These are phyloP conservation scores for Litchi chinensis DNA, from an alignment of 345 rosid species.

Conservation along the genomic window DNA sequence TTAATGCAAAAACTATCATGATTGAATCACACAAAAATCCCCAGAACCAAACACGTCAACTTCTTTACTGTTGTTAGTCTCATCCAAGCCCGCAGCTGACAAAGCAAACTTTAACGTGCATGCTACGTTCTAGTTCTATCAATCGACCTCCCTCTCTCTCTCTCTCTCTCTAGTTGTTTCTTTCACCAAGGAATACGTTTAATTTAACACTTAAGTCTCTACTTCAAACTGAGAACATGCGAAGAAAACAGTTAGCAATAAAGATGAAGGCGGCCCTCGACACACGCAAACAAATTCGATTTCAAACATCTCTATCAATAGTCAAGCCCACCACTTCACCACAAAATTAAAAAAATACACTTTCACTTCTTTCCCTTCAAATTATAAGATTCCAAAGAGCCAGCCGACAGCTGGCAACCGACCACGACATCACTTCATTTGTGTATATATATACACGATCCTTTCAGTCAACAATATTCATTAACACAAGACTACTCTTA, in stretches of 20 bases:
- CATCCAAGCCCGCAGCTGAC: slow-evolving; percentile 11
- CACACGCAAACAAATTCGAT: background rate
- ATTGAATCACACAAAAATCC: background rate
- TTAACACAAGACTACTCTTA: too few species aligned
- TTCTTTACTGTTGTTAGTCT: background rate
- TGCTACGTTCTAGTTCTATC: slow-evolving; percentile 12
- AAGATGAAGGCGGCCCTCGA: slow-evolving; percentile 38
- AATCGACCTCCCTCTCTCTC: background rate
- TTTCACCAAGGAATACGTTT: slow-evolving; percentile 14
- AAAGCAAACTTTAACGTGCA: slow-evolving; percentile 32
- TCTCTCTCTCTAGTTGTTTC: too few species aligned
- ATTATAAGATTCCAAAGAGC: slow-evolving; percentile 24
- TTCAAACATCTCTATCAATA: slow-evolving; percentile 9
- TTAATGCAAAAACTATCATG: background rate
- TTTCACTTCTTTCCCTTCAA: background rate
- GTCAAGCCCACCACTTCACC: slow-evolving; percentile 1
- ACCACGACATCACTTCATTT: background rate
- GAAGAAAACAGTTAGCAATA: slow-evolving; percentile 7
- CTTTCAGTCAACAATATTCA: background rate
- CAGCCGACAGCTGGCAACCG: slow-evolving; percentile 37
- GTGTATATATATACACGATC: background rate
- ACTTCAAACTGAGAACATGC: background rate
- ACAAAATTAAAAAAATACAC: background rate
- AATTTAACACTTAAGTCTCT: background rate
- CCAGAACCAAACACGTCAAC: background rate